Evolutionary conservation across 805 yeast genomes (phyloP), one percentile per base, ranked within the genome.

Genomic region (Kodamaea leandrae): DNA sequence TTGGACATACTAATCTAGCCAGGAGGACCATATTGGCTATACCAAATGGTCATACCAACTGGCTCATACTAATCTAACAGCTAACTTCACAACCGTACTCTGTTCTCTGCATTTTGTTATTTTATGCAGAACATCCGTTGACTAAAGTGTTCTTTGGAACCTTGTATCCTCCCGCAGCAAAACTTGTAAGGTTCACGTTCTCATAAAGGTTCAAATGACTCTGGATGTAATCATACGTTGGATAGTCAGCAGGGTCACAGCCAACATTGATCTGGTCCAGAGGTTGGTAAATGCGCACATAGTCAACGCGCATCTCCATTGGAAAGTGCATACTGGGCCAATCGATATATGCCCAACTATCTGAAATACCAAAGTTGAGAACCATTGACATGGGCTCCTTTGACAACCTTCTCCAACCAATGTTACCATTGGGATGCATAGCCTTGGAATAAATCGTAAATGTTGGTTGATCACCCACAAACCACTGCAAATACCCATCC

Each of bases 341-440:
- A 65, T 89, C 91, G 47, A 91, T 91, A 61, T 86, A 87, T 6
- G 93, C 86, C 98, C 98, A 91, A 45, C 80, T 84, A 54, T 82
- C 84, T 12, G 97, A 90, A 39, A 91, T 68, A 72, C 96, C 99
- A 66, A 91, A 65, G 61, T 91, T 91, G 72, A 91, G 56, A 49
- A 91, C 66, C 46, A 91, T 75, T 2, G 95, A 76, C 97, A 91
- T 89, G 49, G 98, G 98, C 58, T 91, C 99, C 59, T 84, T 83
- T 16, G 93, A 73, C 20, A 91, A 76, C 49, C 77, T 64, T 63
- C 98, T 80, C 83, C 84, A 80, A 29, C 79, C 93, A 49, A 91
- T 67, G 61, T 91, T 91, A 51, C 99, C 98, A 60, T 86, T 86
- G 26, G 96, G 96, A 43, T 86, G 84, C 44, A 91, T 67, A 0